Evolutionary conservation across 2,329 filamentous ascomycete species (phyloP).

Genomic region (Clonostachys sp.): DNA sequence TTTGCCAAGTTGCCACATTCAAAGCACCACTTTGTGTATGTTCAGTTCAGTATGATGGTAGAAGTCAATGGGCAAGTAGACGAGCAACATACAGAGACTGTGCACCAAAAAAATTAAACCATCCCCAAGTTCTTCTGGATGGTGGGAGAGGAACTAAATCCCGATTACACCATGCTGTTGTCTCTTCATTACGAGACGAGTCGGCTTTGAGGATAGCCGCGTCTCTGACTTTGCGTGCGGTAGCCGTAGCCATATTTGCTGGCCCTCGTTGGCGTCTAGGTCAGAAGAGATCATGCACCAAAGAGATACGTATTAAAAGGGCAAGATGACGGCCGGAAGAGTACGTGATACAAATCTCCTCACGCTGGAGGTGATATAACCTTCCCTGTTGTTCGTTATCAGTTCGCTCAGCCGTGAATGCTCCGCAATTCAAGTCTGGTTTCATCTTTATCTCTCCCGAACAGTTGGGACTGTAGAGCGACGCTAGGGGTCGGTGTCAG

Average conservation of each 20-base stretch:
- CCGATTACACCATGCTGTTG: constrained; percentile 43
- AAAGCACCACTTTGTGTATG: constrained; percentile 3
- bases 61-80: background rate
- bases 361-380: no score
- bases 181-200: constrained; percentile 34
- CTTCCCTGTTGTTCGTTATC: no score
- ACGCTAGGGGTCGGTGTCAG: no score
- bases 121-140: constrained; percentile 40
- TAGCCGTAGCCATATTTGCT: constrained; percentile 1
- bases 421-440: no score
- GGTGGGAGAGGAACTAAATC: constrained; percentile 33
- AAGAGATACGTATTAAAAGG: background rate
- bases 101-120: constrained; percentile 36
- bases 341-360: no score
- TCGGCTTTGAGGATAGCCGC: constrained; percentile 29
- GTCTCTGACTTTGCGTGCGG: constrained; percentile 16
- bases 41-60: background rate
- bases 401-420: no score
- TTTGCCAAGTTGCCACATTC: constrained; percentile 36
- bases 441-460: no score
- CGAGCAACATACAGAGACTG: constrained; percentile 24
- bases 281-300: background rate
- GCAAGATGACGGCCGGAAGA: no score
- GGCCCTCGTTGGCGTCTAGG: constrained; percentile 1
- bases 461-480: no score